These are phyloP conservation scores for Trichoderma brevicompactum DNA, from an alignment of 2,329 filamentous ascomycete species.

Conservation along the genomic window DNA sequence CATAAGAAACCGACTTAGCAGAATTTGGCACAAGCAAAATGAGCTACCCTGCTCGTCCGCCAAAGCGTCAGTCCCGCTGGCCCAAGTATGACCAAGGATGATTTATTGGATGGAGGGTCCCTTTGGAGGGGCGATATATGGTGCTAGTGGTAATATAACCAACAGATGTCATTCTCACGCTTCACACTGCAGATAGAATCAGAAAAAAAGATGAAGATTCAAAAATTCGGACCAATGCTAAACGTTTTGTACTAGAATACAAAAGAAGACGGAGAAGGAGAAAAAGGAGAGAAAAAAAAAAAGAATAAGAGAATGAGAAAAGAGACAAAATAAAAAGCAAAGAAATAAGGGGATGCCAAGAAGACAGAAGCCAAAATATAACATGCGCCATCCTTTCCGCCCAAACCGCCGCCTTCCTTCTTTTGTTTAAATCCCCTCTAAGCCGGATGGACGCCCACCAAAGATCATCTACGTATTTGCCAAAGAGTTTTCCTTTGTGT, in stretches of 20 bases:
- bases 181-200: neutral
- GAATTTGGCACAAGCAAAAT: conserved; percentile 6
- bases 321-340: neutral
- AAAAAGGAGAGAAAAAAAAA: neutral
- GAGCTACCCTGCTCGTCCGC: conserved; percentile 3
- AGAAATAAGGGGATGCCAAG: neutral
- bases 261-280: neutral
- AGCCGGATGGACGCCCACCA: conserved; percentile 11
- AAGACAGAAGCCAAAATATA: conserved; percentile 9
- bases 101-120: neutral
- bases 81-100: conserved; percentile 11
- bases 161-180: neutral
- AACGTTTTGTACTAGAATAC: neutral
- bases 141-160: neutral
- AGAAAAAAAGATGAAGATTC: neutral
- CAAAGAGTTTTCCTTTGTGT: neutral
- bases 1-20: conserved; percentile 16
- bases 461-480: conserved; percentile 19
- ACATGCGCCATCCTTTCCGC: conserved; percentile 20
- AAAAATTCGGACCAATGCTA: conserved; percentile 3
- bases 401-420: conserved; percentile 10
- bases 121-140: neutral
- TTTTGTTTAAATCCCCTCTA: conserved; percentile 12
- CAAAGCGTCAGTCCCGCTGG: conserved; percentile 6
- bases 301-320: neutral